Percentiles rank a stretch among this genome's conserved stretches.
Evolutionary conservation across 1,284 basidiomycete species (phyloP).

Genomic region (Ceratobasidium sp.): DNA sequence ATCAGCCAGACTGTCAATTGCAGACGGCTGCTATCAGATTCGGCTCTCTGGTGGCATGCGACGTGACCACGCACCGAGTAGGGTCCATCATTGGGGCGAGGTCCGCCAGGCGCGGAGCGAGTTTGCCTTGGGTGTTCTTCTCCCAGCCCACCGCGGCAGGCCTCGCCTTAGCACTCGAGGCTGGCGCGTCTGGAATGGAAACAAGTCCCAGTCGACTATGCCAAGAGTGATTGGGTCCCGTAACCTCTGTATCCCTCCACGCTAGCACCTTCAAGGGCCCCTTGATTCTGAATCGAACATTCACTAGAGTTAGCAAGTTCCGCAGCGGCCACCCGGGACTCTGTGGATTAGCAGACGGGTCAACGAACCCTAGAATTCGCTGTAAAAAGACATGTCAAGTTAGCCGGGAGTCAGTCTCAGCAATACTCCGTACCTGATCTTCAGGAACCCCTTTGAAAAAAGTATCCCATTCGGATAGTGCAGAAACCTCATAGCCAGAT

Average conservation of each 20-base stretch:
- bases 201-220: constrained; percentile 68
- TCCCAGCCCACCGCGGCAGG: constrained; percentile 92
- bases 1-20: constrained; percentile 71
- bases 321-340: constrained; percentile 95
- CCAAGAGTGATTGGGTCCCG: constrained; percentile 55
- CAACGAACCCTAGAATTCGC: constrained; percentile 77
- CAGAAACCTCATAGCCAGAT: constrained; percentile 53
- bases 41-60: not conserved
- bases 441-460: constrained; percentile 59
- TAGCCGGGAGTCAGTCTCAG: not conserved
- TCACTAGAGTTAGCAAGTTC: constrained; percentile 71
- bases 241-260: constrained; percentile 69
- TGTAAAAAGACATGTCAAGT: constrained; percentile 48
- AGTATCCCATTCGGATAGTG: constrained; percentile 61
- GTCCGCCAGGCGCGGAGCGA: constrained; percentile 88
- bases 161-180: constrained; percentile 47
- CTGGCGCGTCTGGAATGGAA: constrained; percentile 47
- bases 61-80: constrained; percentile 56
- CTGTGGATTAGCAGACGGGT: constrained; percentile 78
- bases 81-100: constrained; percentile 97
- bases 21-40: not conserved
- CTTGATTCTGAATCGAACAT: constrained; percentile 49
- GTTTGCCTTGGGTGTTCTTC: constrained; percentile 81
- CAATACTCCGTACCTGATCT: constrained; percentile 51
- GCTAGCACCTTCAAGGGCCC: constrained; percentile 68